phyloP scores from a whole-genome alignment of 2,329 filamentous ascomycete genomes.

The Penicillium nordicum region DNA sequence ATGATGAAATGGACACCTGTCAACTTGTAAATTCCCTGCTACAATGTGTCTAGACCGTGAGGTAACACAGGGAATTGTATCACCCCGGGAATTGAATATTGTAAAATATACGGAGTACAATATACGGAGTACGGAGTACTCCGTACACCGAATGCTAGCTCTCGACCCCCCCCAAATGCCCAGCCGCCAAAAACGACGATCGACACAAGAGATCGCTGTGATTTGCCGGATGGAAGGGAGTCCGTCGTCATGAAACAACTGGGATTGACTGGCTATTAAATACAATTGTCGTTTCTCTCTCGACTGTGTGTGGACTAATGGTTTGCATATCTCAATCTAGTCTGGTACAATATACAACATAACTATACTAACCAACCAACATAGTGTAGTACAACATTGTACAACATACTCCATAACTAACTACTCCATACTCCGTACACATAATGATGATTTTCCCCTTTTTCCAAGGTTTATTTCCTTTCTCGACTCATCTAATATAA shows the following conservation, averaged over 20 bases:
- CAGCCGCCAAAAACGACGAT: slow-evolving; percentile 15
- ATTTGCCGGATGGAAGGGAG: background rate
- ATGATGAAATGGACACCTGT: background rate
- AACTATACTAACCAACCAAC: too few relatives aligned
- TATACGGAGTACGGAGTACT: background rate
- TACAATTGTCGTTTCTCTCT: background rate
- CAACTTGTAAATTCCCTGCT: background rate
- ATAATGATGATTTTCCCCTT: background rate
- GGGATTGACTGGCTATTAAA: background rate
- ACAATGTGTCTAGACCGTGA: background rate
- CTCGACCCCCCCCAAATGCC: background rate
- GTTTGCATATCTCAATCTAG: background rate
- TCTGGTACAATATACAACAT: background rate
- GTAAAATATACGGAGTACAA: background rate
- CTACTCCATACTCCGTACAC: too few relatives aligned
- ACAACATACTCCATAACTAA: background rate
- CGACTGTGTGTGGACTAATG: too few relatives aligned
- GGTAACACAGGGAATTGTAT: background rate
- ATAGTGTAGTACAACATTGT: background rate
- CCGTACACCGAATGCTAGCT: background rate
- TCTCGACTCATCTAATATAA: background rate
- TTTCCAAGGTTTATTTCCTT: background rate
- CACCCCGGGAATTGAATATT: background rate
- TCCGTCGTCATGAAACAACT: background rate
- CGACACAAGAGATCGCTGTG: background rate